phyloP scores from a whole-genome alignment of 2,329 filamentous ascomycete species.

The Calonectria honghensis region DNA sequence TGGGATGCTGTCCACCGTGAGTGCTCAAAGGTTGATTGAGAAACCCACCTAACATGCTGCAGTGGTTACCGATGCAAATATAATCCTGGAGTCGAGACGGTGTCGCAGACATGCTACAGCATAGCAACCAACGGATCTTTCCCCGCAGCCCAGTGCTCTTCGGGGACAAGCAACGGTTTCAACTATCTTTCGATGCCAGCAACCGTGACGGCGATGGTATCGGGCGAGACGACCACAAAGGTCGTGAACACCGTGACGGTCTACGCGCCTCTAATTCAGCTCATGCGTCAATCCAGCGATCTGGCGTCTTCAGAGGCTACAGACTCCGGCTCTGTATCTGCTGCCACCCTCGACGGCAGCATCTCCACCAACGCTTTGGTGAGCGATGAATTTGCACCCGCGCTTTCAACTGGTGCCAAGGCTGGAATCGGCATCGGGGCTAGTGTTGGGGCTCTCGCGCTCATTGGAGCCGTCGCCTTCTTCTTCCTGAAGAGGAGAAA shows the following conservation, averaged over 20 bases:
- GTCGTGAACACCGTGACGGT: constrained; percentile 43
- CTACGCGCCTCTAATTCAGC: constrained; percentile 57
- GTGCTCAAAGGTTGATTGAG: constrained; percentile 30
- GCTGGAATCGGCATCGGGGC: constrained; percentile 45
- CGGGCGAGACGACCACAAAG: constrained; percentile 5
- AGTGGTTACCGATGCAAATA: constrained; percentile 38
- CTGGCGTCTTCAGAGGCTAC: constrained; percentile 40
- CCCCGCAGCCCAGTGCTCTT: constrained; percentile 47
- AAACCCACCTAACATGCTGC: neutral
- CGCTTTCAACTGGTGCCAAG: constrained; percentile 45
- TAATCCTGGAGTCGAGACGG: constrained; percentile 6
- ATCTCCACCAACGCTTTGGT: constrained; percentile 1
- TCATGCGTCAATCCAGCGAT: constrained; percentile 53
- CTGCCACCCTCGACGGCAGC: neutral
- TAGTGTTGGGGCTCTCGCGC: constrained; percentile 26
- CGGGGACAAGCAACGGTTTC: constrained; percentile 45
- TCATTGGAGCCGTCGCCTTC: constrained; percentile 34
- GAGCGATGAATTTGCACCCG: neutral
- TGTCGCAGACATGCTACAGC: constrained; percentile 40
- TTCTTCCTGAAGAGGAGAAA: constrained; percentile 23
- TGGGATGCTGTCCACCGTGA: constrained; percentile 59
- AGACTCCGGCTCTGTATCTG: constrained; percentile 33
- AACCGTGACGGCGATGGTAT: constrained; percentile 32
- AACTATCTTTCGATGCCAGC: constrained; percentile 44
- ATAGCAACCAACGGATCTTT: constrained; percentile 46